phyloP scores from a whole-genome alignment of 495 filamentous ascomycete species.

The Penicillium chermesinum region DNA sequence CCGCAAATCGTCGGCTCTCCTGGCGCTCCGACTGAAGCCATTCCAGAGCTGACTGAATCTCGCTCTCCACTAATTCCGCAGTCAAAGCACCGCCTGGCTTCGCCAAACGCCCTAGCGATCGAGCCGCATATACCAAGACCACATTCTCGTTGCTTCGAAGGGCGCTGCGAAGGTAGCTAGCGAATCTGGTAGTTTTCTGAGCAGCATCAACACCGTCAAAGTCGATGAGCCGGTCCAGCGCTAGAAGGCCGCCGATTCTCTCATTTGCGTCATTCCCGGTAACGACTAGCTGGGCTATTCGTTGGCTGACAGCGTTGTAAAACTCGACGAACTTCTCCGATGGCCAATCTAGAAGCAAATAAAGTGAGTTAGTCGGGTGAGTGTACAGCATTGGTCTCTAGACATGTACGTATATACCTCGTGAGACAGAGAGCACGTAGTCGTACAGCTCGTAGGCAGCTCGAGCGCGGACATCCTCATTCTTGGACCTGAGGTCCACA shows the following conservation, averaged over 20 bases:
- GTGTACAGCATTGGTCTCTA: not conserved
- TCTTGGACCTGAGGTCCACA: slow-evolving; percentile 49
- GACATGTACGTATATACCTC: slow-evolving; percentile 30
- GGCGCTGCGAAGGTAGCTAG: slow-evolving; percentile 79
- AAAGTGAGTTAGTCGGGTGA: slow-evolving; percentile 7
- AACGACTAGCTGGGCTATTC: slow-evolving; percentile 66
- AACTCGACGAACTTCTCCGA: slow-evolving; percentile 72
- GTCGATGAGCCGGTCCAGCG: slow-evolving; percentile 87
- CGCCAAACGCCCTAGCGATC: slow-evolving; percentile 82
- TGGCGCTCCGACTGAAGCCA: slow-evolving; percentile 93
- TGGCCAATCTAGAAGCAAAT: slow-evolving; percentile 55
- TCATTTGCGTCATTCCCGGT: slow-evolving; percentile 82
- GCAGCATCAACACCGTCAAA: slow-evolving; percentile 93
- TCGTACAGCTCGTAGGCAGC: slow-evolving; percentile 51
- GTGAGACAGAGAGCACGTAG: slow-evolving; percentile 44
- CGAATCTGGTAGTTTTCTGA: slow-evolving; percentile 89
- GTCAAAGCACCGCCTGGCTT: slow-evolving; percentile 90
- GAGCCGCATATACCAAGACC: slow-evolving; percentile 81
- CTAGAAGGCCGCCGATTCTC: slow-evolving; percentile 82
- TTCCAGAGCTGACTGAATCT: slow-evolving; percentile 90
- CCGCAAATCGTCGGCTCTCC: slow-evolving; percentile 85
- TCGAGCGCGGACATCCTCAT: slow-evolving; percentile 45
- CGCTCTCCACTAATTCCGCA: slow-evolving; percentile 92
- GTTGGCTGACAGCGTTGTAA: slow-evolving; percentile 71
- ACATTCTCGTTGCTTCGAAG: slow-evolving; percentile 82